phyloP scores from a whole-genome alignment of 495 filamentous ascomycete species.

The Trichocladium uniseriatum region DNA sequence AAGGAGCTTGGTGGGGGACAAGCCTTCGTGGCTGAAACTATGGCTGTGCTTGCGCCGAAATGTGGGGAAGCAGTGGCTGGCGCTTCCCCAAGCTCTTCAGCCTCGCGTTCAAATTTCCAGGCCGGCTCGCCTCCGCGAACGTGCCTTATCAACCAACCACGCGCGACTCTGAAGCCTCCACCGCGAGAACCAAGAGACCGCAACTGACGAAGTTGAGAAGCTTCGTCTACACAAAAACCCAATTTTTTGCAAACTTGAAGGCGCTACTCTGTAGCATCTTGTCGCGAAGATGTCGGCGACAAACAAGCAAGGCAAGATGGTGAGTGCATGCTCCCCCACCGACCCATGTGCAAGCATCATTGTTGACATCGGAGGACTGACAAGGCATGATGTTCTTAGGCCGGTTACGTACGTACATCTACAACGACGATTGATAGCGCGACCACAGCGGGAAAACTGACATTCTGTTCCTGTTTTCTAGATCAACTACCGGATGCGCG shows the following conservation, averaged over 20 bases:
- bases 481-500: conserved; percentile 99
- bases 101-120: conserved; percentile 25
- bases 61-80: conserved; percentile 17
- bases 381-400: conserved; percentile 51
- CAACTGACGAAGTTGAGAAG: conserved; percentile 16
- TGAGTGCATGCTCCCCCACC: conserved; percentile 45
- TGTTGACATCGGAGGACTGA: conserved; percentile 66
- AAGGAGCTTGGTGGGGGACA: conserved; percentile 21
- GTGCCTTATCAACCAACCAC: conserved; percentile 26
- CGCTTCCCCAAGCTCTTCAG: conserved; percentile 21
- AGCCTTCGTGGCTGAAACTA: conserved; percentile 4
- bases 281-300: conserved; percentile 68
- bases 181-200: conserved; percentile 20
- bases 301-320: conserved; percentile 99
- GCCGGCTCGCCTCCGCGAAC: conserved; percentile 6
- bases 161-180: conserved; percentile 28
- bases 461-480: conserved; percentile 27
- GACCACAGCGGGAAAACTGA: conserved; percentile 24
- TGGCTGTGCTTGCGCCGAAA: conserved; percentile 8
- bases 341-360: conserved; percentile 31
- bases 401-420: conserved; percentile 80
- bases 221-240: conserved; percentile 21
- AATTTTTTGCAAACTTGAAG: conserved; percentile 49
- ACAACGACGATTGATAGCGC: neutral
- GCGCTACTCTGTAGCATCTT: conserved; percentile 61